phyloP scores from a whole-genome alignment of 2,329 filamentous ascomycete species.

The Nakataea oryzae region DNA sequence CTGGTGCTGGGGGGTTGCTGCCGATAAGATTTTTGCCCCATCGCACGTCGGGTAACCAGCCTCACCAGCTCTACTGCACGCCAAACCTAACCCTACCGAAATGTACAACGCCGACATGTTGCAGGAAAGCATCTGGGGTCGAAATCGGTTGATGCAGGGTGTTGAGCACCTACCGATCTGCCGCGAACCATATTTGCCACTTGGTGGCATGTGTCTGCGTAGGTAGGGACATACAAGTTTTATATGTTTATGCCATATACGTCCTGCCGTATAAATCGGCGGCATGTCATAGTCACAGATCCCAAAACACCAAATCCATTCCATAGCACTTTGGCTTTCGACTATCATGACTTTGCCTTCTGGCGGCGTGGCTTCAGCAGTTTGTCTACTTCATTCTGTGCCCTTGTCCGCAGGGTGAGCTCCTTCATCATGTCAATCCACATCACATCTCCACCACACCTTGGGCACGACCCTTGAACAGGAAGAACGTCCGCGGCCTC shows the following conservation, averaged over 20 bases:
- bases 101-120: not conserved
- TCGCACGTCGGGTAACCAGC: not conserved
- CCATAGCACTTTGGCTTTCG: not conserved
- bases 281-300: not conserved
- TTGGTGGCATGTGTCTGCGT: not conserved
- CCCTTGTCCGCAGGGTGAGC: conserved; percentile 62
- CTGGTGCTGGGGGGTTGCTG: not conserved
- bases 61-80: conserved; percentile 8
- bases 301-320: not conserved
- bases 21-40: conserved; percentile 16
- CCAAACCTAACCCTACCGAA: not conserved
- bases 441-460: conserved; percentile 48
- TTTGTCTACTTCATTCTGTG: conserved; percentile 57
- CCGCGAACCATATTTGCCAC: not conserved
- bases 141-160: too few species aligned
- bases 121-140: not conserved
- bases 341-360: not conserved
- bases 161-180: too few species aligned
- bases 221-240: too few species aligned
- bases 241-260: too few species aligned
- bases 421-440: conserved; percentile 82
- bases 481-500: conserved; percentile 46
- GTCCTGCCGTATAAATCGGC: too few species aligned
- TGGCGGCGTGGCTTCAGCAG: conserved; percentile 45
- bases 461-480: conserved; percentile 57